Evolutionary conservation across 441 rosid genomes (phyloP).

Genomic region (Bruguiera hainesii): DNA sequence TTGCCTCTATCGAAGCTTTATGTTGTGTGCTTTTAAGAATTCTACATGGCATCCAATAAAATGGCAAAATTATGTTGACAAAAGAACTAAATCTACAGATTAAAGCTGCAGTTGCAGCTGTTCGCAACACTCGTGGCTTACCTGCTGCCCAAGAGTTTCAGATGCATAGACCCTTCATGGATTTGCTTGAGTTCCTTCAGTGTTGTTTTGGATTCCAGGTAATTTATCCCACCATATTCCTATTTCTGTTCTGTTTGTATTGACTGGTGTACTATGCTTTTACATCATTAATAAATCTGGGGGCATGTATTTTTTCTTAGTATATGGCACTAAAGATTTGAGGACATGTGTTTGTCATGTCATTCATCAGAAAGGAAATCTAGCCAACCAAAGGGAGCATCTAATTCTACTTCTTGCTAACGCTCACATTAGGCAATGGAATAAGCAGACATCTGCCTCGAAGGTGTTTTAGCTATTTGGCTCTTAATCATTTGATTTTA

Average conservation of each 20-base stretch:
- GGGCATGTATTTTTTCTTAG: constrained; percentile 7
- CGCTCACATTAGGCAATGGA: constrained; percentile 53
- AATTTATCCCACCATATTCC: constrained; percentile 13
- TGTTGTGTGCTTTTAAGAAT: not conserved
- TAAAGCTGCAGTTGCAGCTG: constrained; percentile 73
- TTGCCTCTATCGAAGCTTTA: not conserved
- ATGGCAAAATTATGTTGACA: constrained; percentile 24
- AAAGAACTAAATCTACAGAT: constrained; percentile 48
- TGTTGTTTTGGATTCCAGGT: constrained; percentile 93
- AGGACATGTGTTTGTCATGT: constrained; percentile 6
- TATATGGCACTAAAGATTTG: constrained; percentile 9
- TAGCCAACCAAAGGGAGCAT: constrained; percentile 95
- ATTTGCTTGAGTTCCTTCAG: constrained; percentile 83
- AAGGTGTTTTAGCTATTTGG: constrained; percentile 43
- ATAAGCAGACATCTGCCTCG: constrained; percentile 42
- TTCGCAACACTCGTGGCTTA: constrained; percentile 61
- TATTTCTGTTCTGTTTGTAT: constrained; percentile 8
- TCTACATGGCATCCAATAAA: constrained; percentile 8
- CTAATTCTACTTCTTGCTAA: constrained; percentile 84
- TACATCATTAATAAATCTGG: constrained; percentile 6
- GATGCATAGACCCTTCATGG: constrained; percentile 49
- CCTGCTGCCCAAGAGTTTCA: constrained; percentile 54
- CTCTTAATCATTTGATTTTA: constrained; percentile 11
- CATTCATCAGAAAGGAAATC: constrained; percentile 72
- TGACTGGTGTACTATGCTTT: constrained; percentile 4